Evolutionary conservation across 768 basidiomycete species (phyloP).

Genomic region (Sporobolomyces phaffii): DNA sequence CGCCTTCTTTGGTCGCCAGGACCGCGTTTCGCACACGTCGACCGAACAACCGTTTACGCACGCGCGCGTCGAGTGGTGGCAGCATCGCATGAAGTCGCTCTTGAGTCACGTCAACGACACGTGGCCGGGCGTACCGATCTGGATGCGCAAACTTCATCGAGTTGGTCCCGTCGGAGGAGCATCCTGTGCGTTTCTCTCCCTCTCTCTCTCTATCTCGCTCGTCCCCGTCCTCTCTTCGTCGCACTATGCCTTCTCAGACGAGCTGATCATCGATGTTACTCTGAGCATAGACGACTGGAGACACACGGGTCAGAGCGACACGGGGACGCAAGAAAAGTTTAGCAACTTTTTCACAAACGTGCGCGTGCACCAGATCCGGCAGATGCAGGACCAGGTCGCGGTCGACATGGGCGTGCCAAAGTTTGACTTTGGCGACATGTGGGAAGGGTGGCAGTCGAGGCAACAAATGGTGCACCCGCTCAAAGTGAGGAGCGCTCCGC

Average conservation of each 20-base stretch:
- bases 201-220: background rate
- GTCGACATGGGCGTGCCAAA: conserved; percentile 33
- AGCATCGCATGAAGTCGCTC: conserved; percentile 27
- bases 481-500: conserved; percentile 17
- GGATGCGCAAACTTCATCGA: conserved; percentile 37
- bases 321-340: conserved; percentile 21
- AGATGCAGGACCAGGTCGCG: conserved; percentile 41
- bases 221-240: no score
- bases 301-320: conserved; percentile 20
- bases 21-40: conserved; percentile 28
- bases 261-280: no score
- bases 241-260: no score
- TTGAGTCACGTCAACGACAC: conserved; percentile 27
- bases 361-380: conserved; percentile 38
- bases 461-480: conserved; percentile 39
- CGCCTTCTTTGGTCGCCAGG: conserved; percentile 41
- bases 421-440: conserved; percentile 40
- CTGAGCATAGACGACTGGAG: conserved; percentile 34
- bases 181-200: conserved; percentile 28
- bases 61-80: conserved; percentile 40
- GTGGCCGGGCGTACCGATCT: conserved; percentile 37
- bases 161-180: conserved; percentile 37
- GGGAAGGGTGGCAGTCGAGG: conserved; percentile 40
- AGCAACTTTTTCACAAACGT: conserved; percentile 42
- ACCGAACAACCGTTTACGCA: conserved; percentile 39